These are phyloP conservation scores for Trypanosoma lewisi DNA, from an alignment of 208 protist species.

Conservation along the genomic window DNA sequence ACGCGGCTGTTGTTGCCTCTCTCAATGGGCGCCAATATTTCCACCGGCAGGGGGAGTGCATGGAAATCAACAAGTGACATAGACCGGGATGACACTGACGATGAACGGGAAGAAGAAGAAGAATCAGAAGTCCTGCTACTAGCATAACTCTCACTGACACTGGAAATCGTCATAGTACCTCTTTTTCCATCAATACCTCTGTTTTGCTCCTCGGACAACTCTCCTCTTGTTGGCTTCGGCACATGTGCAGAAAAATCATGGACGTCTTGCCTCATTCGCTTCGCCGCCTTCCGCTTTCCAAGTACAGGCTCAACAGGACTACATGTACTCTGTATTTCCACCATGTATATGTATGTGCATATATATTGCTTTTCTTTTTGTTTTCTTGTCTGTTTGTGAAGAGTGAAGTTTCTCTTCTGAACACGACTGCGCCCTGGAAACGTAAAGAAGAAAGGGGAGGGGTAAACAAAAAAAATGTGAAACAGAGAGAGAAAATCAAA, in stretches of 20 bases:
- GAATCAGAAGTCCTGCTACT: too few species aligned
- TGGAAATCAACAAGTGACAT: conserved; percentile 2
- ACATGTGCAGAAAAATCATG: neutral
- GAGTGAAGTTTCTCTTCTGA: neutral
- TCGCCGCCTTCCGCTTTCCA: neutral
- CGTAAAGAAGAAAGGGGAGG: conserved; percentile 1
- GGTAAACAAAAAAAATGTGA: conserved; percentile 4
- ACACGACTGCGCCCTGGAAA: neutral
- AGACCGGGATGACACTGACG: conserved; percentile 19
- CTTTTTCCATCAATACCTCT: neutral
- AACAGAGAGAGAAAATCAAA: neutral
- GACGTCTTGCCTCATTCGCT: neutral
- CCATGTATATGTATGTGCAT: neutral
- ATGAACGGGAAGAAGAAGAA: conserved; percentile 5
- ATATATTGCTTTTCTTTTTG: neutral
- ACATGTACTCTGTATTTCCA: neutral
- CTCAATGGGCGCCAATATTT: conserved; percentile 12
- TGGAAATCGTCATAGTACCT: too few species aligned
- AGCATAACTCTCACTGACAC: neutral
- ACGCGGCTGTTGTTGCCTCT: conserved; percentile 33
- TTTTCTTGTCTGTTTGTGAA: neutral
- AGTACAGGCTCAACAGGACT: neutral
- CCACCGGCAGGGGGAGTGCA: conserved; percentile 11
- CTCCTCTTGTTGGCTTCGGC: neutral
- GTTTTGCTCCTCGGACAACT: neutral